Evolutionary conservation across 2,329 filamentous ascomycete species (phyloP), one percentile per base, ranked within the genome.

Genomic region (Phyllosticta citribraziliensis): DNA sequence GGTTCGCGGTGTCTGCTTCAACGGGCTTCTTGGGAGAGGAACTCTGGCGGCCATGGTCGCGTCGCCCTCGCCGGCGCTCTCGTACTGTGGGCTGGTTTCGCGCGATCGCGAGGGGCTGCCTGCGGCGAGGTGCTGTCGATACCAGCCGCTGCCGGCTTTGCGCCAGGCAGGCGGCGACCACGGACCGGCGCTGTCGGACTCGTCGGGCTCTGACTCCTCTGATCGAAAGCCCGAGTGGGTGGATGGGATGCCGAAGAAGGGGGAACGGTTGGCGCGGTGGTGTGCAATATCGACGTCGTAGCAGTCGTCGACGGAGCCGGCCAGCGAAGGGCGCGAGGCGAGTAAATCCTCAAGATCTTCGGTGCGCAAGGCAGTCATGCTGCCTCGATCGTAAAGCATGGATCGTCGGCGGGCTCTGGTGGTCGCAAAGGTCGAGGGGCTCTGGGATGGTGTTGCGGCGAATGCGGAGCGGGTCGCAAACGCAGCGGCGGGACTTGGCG

Each of bases 111-210:
- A 79, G 11, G 78, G 79, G 66, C 77, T 81, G 55, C 75, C 71
- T 58, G 71, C 72, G 63, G 47, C 57, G 22, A 55, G 35, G 20
- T 52, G 52, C 27, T 73, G 72, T 27, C 71, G 76, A 70, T 85
- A 82, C 83, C 82, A 84, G 63, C 79, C 78, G 68, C 81, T 85
- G 65, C 81, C 83, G 64, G 78, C 78, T 67, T 79, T 81, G 65
- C 82, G 79, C 79, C 85, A 86, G 12, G 84, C 84, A 2, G 86
- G 86, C 51, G 86, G 86, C 58, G 83, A 85, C 83, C 84, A 88
- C 33, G 82, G 83, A 56, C 80, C 79, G 25, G 74, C 73, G 1
- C 70, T 72, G 35, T 76, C 74, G 58, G 77, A 78, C 63, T 81
- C 78, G 58, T 74, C 68, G 59, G 52, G 50, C 62, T 78, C 78